Evolutionary conservation across 495 filamentous ascomycete species (phyloP).

Genomic region (Sordaria brevicollis): DNA sequence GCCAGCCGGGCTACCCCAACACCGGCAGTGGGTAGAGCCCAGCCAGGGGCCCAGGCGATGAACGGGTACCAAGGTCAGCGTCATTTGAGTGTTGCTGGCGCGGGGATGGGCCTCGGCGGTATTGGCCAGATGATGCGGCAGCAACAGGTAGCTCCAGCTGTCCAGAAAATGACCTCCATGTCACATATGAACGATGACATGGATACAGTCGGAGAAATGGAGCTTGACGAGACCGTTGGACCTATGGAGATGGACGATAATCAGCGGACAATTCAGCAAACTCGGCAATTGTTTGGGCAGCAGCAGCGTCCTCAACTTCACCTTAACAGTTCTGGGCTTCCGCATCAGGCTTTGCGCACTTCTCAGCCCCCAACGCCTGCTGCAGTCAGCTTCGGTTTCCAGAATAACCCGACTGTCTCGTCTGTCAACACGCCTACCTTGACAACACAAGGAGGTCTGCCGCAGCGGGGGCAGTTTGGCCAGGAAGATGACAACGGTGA

Average conservation of each 20-base stretch:
- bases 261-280: conserved; percentile 51
- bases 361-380: conserved; percentile 84
- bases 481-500: conserved; percentile 34
- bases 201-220: conserved; percentile 90
- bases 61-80: conserved; percentile 30
- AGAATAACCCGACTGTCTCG: conserved; percentile 95
- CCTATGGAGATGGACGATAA: conserved; percentile 49
- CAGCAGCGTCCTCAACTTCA: conserved; percentile 64
- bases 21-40: conserved; percentile 9
- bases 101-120: conserved; percentile 25
- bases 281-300: conserved; percentile 59
- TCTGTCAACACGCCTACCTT: conserved; percentile 93
- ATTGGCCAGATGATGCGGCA: conserved; percentile 40
- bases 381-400: conserved; percentile 58
- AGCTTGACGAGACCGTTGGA: conserved; percentile 78
- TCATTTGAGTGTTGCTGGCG: conserved; percentile 19
- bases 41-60: conserved; percentile 16
- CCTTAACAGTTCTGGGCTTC: conserved; percentile 51
- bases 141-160: conserved; percentile 18
- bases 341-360: conserved; percentile 70
- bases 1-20: conserved; percentile 16
- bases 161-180: conserved; percentile 21
- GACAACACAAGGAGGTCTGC: conserved; percentile 44
- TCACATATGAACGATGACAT: conserved; percentile 53
- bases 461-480: conserved; percentile 36